Base-by-base conservation (phyloP, 2,329 filamentous ascomycete genomes). In the Talaromyces sp. region DNA sequence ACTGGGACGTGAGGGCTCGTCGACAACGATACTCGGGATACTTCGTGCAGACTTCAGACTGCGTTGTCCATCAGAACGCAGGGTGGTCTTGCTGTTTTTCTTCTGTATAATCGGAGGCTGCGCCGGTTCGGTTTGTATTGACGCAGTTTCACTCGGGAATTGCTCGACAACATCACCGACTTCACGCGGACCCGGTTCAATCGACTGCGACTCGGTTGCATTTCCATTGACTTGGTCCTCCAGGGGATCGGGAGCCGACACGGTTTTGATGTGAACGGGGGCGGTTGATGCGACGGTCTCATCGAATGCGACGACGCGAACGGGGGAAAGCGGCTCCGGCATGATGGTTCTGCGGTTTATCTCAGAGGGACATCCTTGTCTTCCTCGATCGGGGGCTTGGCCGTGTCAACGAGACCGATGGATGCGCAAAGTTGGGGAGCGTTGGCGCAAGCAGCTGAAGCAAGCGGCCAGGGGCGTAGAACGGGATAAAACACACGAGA, bases 1-100 rank as follows among this genome's bases (percentile, higher is more conserved):
- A 59, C 75, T 74, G 6, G 75, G 75, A 28, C 75, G 70, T 23
- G 66, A 61, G 51, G 66, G 66, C 47, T 66, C 57, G 56, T 78
- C 76, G 56, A 78, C 73, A 57, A 78, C 68, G 36, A 79, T 78
- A 62, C 72, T 78, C 56, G 76, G 76, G 44, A 79, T 73, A 57
- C 72, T 75, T 58, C 68, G 70, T 56, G 73, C 58, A 4, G 73
- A 72, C 47, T 70, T 69, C 36, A 73, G 61, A 56, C 67, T 74
- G 5, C 67, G 63, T 16, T 65, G 65, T 40, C 68, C 67, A 36
- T 59, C 60, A 2, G 55, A 66, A n/a, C 67, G 66, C 36, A 63
- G 57, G 44, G 64, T 61, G 9, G 64, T 63, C 36, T 64, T 64
- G 47, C 54, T 66, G 30, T 66, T 59, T 28, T 52, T 52, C 23